Evolutionary conservation across 352 stramenopile genomes (phyloP).

Genomic region (Globisporangium echinulatum): DNA sequence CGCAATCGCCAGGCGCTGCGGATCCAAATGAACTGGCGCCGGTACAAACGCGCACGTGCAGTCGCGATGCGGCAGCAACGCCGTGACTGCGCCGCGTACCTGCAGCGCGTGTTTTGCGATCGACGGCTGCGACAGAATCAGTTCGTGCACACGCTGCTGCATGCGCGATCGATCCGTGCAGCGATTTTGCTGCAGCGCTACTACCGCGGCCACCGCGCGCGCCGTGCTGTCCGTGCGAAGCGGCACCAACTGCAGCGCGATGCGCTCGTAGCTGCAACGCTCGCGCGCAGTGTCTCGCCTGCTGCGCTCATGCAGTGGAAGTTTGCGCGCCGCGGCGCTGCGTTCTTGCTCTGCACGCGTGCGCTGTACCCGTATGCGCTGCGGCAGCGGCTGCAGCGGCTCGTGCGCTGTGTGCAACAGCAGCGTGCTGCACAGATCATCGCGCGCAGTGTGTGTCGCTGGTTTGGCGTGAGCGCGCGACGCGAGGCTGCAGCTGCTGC

Average conservation of each 20-base stretch:
- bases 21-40: slow-evolving; percentile 45
- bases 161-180: slow-evolving; percentile 24
- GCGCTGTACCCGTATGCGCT: slow-evolving; percentile 40
- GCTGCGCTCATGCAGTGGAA: slow-evolving; percentile 34
- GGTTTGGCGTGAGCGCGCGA: slow-evolving; percentile 14
- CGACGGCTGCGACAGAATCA: slow-evolving; percentile 30
- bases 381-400: slow-evolving; percentile 20
- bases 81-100: slow-evolving; percentile 18
- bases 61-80: slow-evolving; percentile 19
- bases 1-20: slow-evolving; percentile 35
- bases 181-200: slow-evolving; percentile 36
- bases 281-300: slow-evolving; percentile 33
- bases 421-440: slow-evolving; percentile 19
- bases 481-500: slow-evolving; percentile 11
- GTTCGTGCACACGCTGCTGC: slow-evolving; percentile 28
- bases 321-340: slow-evolving; percentile 36
- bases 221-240: slow-evolving; percentile 12
- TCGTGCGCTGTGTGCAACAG: slow-evolving; percentile 17
- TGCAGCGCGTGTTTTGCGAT: slow-evolving; percentile 34
- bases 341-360: slow-evolving; percentile 33
- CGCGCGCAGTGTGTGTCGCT: slow-evolving; percentile 11
- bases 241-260: slow-evolving; percentile 18
- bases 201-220: slow-evolving; percentile 26
- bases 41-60: slow-evolving; percentile 18
- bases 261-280: slow-evolving; percentile 20